A percentile compares a stretch with the other conserved stretches of the same genome.
Evolutionary conservation across 2,329 filamentous ascomycete species (phyloP).

Genomic region (Cladophialophora yegresii): DNA sequence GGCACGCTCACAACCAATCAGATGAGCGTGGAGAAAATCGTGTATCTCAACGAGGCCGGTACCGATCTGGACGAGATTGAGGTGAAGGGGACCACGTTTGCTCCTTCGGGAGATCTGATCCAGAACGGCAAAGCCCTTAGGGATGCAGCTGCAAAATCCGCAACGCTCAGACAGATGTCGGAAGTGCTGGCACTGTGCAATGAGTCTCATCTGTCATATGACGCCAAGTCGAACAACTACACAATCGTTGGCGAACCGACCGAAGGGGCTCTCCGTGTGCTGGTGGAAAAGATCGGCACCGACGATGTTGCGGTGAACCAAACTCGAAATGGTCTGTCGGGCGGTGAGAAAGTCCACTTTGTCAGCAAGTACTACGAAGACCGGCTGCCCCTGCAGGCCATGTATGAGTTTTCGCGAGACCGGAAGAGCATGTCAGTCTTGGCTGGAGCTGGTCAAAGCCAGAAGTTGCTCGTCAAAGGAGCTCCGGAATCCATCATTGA

Average conservation of each 20-base stretch:
- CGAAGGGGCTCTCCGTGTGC: constrained; percentile 84
- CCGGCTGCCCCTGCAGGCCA: constrained; percentile 72
- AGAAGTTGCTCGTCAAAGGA: constrained; percentile 92
- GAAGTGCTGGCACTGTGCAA: constrained; percentile 79
- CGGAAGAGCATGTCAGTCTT: constrained; percentile 99
- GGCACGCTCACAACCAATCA: constrained; percentile 98
- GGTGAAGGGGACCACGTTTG: constrained; percentile 89
- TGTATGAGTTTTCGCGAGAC: constrained; percentile 95
- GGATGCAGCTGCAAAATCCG: constrained; percentile 69
- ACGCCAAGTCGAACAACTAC: constrained; percentile 71
- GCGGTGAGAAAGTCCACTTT: constrained; percentile 69
- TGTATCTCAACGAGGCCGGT: constrained; percentile 75
- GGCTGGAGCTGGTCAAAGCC: constrained; percentile 66
- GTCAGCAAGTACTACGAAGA: constrained; percentile 84
- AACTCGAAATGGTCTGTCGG: constrained; percentile 50
- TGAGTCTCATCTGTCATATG: constrained; percentile 79
- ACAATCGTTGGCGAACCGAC: constrained; percentile 90
- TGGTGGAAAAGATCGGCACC: constrained; percentile 93
- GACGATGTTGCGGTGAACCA: constrained; percentile 64
- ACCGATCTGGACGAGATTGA: constrained; percentile 79
- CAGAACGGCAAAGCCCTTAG: constrained; percentile 67
- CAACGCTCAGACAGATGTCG: constrained; percentile 76
- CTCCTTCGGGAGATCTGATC: constrained; percentile 74
- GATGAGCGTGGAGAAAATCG: constrained; percentile 95
- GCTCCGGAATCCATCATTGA: constrained; percentile 93